Percentiles rank a stretch among this genome's conserved stretches.
These are phyloP conservation scores for Polytrichum formosum DNA, from an alignment of 225 moss, liverwort and hornwort genomes.

Conservation along the genomic window DNA sequence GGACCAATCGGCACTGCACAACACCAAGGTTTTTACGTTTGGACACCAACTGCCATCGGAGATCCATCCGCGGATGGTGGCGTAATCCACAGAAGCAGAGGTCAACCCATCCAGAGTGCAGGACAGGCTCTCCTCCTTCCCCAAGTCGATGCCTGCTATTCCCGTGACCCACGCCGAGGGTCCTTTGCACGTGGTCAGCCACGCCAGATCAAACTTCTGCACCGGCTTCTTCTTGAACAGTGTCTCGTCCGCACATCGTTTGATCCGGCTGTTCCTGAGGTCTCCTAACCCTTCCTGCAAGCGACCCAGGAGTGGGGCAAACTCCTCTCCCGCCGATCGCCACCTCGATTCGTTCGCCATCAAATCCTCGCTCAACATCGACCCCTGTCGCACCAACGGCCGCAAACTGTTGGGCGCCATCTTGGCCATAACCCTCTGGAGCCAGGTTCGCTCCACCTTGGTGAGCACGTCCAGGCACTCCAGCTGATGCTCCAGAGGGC, in stretches of 20 bases:
- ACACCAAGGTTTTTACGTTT: neutral
- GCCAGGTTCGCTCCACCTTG: constrained; percentile 5
- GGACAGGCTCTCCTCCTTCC: constrained; percentile 11
- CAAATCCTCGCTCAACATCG: constrained; percentile 2
- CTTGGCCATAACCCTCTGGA: neutral
- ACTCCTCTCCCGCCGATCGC: neutral
- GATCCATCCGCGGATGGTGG: constrained; percentile 10
- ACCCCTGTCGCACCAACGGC: constrained; percentile 6
- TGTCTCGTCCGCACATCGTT: neutral
- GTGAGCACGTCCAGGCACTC: constrained; percentile 8
- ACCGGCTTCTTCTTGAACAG: neutral
- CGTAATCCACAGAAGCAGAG: constrained; percentile 13
- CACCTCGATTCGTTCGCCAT: constrained; percentile 6
- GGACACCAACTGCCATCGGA: constrained; percentile 6
- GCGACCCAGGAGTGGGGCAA: neutral
- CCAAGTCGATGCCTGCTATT: constrained; percentile 14
- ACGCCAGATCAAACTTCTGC: neutral
- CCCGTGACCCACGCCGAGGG: constrained; percentile 9
- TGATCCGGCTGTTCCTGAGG: neutral
- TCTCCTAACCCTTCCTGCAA: constrained; percentile 1
- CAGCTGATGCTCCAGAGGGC: constrained; percentile 6
- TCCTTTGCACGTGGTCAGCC: neutral
- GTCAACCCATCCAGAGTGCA: constrained; percentile 20
- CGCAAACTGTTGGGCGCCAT: neutral
- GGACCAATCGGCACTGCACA: neutral